These are phyloP conservation scores for Phyllostachys edulis DNA, from an alignment of 176 grass and related monocot genomes.

Conservation along the genomic window DNA sequence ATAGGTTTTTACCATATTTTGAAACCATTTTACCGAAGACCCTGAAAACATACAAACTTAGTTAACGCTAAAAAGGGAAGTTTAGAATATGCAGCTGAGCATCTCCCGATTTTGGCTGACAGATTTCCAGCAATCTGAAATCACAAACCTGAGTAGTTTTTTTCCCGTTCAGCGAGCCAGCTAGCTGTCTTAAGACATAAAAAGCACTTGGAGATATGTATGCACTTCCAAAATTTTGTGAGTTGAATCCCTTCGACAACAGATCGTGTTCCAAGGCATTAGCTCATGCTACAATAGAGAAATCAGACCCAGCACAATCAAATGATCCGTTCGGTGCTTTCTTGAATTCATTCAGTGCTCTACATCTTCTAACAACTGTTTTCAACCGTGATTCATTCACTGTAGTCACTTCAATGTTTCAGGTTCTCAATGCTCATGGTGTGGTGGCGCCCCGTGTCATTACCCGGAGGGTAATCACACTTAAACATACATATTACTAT, in stretches of 20 bases:
- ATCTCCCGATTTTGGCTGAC: neutral
- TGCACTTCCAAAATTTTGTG: neutral
- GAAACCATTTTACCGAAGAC: neutral
- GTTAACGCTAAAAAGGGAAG: neutral
- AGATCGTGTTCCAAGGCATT: constrained; percentile 11
- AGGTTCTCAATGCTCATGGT: constrained; percentile 30
- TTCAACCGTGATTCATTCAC: constrained; percentile 23
- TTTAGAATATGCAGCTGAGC: neutral
- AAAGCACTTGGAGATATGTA: neutral
- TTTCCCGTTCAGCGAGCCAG: constrained; percentile 29
- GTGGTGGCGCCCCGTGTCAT: no score
- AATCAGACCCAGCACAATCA: constrained; percentile 21
- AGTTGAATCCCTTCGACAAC: neutral
- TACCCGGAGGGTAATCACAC: no score
- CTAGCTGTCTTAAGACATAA: neutral
- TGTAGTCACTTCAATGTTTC: constrained; percentile 8
- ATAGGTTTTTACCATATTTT: constrained; percentile 3
- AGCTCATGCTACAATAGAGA: neutral
- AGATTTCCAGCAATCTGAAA: neutral
- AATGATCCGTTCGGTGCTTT: constrained; percentile 3
- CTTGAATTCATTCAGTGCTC: constrained; percentile 47
- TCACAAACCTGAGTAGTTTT: constrained; percentile 16
- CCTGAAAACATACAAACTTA: constrained; percentile 3
- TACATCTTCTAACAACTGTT: constrained; percentile 29
- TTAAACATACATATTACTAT: no score